Conservation (phyloP, 2,329 filamentous ascomycete species). For the Penicillium expansum region DNA sequence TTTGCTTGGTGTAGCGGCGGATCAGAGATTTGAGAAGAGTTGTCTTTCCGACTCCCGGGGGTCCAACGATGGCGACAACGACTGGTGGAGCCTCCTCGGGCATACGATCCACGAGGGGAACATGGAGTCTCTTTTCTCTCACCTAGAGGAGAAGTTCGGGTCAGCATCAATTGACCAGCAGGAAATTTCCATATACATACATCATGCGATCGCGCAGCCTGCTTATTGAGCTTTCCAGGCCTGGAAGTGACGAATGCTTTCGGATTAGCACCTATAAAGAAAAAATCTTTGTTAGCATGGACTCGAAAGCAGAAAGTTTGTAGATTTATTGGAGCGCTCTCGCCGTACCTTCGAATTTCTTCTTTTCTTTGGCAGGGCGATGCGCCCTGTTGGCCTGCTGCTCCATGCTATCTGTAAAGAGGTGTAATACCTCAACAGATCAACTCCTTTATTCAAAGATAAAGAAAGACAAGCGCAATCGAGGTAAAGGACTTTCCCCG, state of each 20-base stretch:
- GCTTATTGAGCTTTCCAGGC: constrained; percentile 74
- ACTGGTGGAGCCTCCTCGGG: constrained; percentile 93
- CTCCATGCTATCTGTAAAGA: constrained; percentile 59
- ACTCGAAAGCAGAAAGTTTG: constrained; percentile 9
- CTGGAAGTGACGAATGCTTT: constrained; percentile 86
- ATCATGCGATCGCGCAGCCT: constrained; percentile 57
- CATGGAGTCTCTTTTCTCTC: constrained; percentile 93
- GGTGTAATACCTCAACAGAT: constrained; percentile 28
- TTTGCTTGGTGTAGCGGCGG: constrained; percentile 92
- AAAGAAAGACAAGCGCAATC: constrained; percentile 15
- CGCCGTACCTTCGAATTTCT: constrained; percentile 62
- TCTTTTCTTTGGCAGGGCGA: constrained; percentile 85
- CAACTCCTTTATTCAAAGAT: constrained; percentile 17
- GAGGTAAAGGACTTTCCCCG: constrained; percentile 15
- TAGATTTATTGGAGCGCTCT: constrained; percentile 11
- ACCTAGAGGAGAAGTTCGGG: constrained; percentile 53
- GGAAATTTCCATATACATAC: constrained; percentile 34
- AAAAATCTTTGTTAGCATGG: constrained; percentile 9
- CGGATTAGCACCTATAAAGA: constrained; percentile 66
- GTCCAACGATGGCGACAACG: constrained; percentile 90
- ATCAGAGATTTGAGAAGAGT: constrained; percentile 93
- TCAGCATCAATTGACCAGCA: constrained; percentile 17
- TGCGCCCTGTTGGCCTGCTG: constrained; percentile 83
- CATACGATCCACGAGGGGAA: constrained; percentile 90
- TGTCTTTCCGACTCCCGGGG: constrained; percentile 87